Evolutionary conservation across 176 grass and related monocot species (phyloP), one percentile per base, ranked within the genome.

Genomic region (Aegilops speltoides): DNA sequence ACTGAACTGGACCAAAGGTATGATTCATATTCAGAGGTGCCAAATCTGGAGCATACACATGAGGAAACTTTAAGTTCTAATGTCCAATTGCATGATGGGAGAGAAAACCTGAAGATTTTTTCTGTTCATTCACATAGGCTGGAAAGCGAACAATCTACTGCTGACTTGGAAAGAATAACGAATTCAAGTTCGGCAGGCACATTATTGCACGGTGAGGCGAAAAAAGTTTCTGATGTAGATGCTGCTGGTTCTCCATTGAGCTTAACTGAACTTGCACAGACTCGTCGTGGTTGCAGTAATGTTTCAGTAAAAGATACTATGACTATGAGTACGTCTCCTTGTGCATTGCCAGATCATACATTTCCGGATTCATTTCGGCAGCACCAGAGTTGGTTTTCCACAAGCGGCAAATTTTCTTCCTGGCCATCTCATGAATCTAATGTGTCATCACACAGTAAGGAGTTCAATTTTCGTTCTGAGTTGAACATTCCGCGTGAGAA

Each of bases 331-430:
- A 57, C 31, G 17, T 62, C 83, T 63, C 7, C 78, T 76, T 84
- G 60, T 74, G 67, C 71, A 33, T 57, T 59, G 37, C 70, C 59
- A 65, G 61, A 61, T 26, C 28, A 8, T 32, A 75, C 43, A 50
- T 11, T 75, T 88, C 64, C 66, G 17, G 68, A 85, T 43, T 72
- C 88, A 28, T 45, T 75, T 86, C 85, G 85, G 79, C 74, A 85
- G 15, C 71, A 66, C 67, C 68, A 73, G 38, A 81, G 62, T 56
- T 78, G 60, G 54, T 83, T 62, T 46, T 59, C 84, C 37, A 50
- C 82, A 64, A 68, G 63, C 82, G 38, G 83, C 33, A 69, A 86
- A 48, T 31, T 83, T 50, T 77, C 60, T 83, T 79, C 36, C 22
- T 68, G 61, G n/a, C 20, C 36, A 31, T 82, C 65, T 65, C 67